These are phyloP conservation scores for Nannochloropsis oceanica DNA, from an alignment of 108 stramenopile genomes.

Conservation along the genomic window DNA sequence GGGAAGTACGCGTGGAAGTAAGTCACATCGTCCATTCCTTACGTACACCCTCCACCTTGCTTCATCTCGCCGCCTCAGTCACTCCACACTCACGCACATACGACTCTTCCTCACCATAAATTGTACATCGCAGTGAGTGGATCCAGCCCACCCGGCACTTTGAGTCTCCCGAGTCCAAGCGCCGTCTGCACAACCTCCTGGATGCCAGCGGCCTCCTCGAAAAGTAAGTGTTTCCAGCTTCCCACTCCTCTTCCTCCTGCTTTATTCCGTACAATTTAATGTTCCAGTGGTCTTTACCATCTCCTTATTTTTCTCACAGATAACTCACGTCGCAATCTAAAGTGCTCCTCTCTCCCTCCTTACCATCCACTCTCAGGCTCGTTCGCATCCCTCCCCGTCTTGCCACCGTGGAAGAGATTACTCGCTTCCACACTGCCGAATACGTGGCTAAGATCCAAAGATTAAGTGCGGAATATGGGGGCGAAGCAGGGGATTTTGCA, in stretches of 20 bases:
- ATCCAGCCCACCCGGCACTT: conserved; percentile 19
- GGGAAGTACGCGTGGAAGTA: conserved; percentile 1
- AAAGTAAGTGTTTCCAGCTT: neutral
- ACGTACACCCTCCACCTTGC: neutral
- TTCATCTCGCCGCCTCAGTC: neutral
- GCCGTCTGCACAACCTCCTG: conserved; percentile 29
- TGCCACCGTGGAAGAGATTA: conserved; percentile 10
- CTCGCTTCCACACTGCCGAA: neutral
- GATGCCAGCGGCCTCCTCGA: conserved; percentile 9
- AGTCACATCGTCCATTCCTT: neutral
- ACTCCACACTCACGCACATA: neutral
- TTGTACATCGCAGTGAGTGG: neutral
- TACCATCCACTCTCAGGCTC: neutral
- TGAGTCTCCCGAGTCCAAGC: conserved; percentile 19
- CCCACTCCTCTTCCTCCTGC: neutral
- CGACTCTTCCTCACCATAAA: neutral
- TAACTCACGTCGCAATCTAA: too few relatives aligned
- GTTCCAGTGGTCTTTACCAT: neutral
- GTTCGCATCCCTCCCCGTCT: neutral
- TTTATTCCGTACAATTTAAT: too few relatives aligned
- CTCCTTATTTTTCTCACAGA: neutral
- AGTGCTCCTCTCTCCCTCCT: neutral
- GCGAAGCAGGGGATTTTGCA: neutral
- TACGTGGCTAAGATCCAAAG: neutral
- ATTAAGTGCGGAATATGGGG: neutral